Evolutionary conservation across 2,329 filamentous ascomycete species (phyloP), one percentile per base, ranked within the genome.

Genomic region (Huntiella abstrusa): DNA sequence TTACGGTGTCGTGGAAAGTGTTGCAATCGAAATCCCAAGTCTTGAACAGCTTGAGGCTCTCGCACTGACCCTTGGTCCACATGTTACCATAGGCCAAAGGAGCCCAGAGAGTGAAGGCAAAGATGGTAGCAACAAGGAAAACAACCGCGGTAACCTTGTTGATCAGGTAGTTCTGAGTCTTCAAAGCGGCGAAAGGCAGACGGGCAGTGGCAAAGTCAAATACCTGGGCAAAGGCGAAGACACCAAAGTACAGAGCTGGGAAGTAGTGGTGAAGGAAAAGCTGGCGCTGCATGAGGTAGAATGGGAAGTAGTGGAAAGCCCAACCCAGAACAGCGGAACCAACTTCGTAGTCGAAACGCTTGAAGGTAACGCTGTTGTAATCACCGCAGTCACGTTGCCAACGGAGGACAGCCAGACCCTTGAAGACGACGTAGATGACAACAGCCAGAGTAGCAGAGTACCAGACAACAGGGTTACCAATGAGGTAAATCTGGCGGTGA

Each of bases 21-120:
- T 93, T 94, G 73, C 91, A 98, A 62, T 98, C 91, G 73, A 88
- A 98, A 60, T 98, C 91, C 91, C 91, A 98, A 1, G 77, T 80
- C 49, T 72, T 68, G 58, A 96, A 79, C 10, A 98, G 68, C 69
- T 96, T 96, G 51, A 91, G 80, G 48, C 76, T 77, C 54, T 76
- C 78, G 70, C 91, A 98, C 57, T 91, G 80, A 49, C 71, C 66
- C 67, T 85, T 83, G 44, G 88, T 98, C 91, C 91, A 98, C 44
- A 77, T 69, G 59, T 93, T 95, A 51, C 91, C 91, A 57, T 98
- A 98, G 8, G 83, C 78, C 34, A 98, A 70, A 35, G 91, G 91
- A 7, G 87, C 76, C 60, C 85, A 92, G n/a, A 95, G 66, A 2
- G 72, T 70, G 59, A 96, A 98, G 4, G 79, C 81, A 13, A 75